phyloP scores from a whole-genome alignment of 257 asterid genomes.

The Solanum gandarillasii region DNA sequence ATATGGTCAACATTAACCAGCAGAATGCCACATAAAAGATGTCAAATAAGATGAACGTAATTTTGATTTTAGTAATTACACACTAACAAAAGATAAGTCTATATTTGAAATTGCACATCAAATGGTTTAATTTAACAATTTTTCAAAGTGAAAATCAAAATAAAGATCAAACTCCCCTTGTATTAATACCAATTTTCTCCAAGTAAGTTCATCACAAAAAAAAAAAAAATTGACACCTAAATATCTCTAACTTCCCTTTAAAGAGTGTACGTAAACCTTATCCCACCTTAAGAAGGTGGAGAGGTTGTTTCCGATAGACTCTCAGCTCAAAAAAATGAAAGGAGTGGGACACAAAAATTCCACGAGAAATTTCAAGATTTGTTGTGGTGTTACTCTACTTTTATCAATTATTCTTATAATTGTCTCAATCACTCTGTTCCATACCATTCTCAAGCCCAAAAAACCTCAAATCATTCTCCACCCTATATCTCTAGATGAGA shows the following conservation, averaged over 20 bases:
- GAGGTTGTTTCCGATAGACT: background rate
- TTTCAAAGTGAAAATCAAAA: background rate
- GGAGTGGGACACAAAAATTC: background rate
- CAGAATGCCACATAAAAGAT: background rate
- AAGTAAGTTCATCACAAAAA: background rate
- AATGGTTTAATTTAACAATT: background rate
- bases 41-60: background rate
- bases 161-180: background rate
- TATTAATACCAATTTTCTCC: background rate
- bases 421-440: background rate
- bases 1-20: background rate
- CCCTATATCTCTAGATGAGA: conserved; percentile 1
- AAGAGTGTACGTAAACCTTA: background rate
- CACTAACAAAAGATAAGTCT: background rate
- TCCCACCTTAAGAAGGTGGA: background rate
- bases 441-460: conserved; percentile 10
- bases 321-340: background rate
- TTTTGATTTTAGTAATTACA: background rate
- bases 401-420: background rate
- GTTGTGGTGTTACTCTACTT: background rate
- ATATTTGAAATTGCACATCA: background rate
- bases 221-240: background rate
- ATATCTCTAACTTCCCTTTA: background rate
- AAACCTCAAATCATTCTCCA: conserved; percentile 5
- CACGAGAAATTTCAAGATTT: conserved; percentile 2